Evolutionary conservation across 2,329 filamentous ascomycete species (phyloP), one percentile per base, ranked within the genome.

Genomic region (Helicocarpus griseus): DNA sequence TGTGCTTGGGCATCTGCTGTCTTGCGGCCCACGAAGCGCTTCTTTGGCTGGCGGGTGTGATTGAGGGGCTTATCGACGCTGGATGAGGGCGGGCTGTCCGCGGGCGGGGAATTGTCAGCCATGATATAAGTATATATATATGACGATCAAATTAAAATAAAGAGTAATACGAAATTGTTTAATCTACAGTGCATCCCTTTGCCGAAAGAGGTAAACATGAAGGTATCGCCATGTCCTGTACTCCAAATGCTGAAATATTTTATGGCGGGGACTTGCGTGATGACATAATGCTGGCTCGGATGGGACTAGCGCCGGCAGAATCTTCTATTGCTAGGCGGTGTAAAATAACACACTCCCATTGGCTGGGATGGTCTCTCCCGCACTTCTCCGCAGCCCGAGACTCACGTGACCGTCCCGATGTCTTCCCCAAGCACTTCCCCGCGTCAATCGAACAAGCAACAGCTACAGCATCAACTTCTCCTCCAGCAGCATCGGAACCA

Each of bases 1-100:
- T 47, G 45, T 77, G 66, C 62, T 56, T 71, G 69, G 19, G 70
- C 65, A 39, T 73, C 71, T 7, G 87, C 87, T 21, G 87, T 80
- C 61, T 85, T 82, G 58, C 89, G 79, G 28, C 93, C 93, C 17
- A 98, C 85, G 60, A 98, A 98, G 53, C 91, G 81, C 70, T 91
- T 90, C 74, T 87, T 95, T 21, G 93, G 93, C 62, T 91, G 86
- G 76, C 77, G 66, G 70, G 75, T 55, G 19, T 29, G 26, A 45
- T 45, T 45, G 8, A 19, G 9, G n/a, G 41, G 26, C 41, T 45
- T 45, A 31, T 45, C 26, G 13, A 31, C 19, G 33, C 14, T 11
- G 11, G 45, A 26, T 36, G 31, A 24, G 8, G 13, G 19, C 31
- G 31, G 45, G 28, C 8, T 28, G 29, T 47, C 45, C 8, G 13